Percentiles rank a stretch among this genome's conserved stretches.
These are phyloP conservation scores for Talaromyces sp. DNA, from an alignment of 2,329 filamentous ascomycete genomes.

Conservation along the genomic window DNA sequence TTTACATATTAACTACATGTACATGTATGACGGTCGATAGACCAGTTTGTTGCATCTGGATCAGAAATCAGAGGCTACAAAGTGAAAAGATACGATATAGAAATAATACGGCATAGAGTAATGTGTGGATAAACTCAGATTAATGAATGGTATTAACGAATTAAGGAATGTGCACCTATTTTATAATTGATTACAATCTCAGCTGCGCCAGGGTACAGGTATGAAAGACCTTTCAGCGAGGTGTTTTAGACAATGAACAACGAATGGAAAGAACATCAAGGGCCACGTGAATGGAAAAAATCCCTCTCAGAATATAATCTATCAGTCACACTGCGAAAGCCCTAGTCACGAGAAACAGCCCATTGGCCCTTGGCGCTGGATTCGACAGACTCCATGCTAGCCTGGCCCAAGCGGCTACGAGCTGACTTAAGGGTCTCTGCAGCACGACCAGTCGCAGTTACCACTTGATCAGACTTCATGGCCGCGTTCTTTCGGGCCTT, in stretches of 20 bases:
- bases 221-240: conserved; percentile 7
- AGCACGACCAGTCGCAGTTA: conserved; percentile 16
- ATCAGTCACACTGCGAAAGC: background rate
- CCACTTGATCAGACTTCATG: conserved; percentile 62
- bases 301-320: background rate
- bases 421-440: conserved; percentile 18
- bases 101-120: too few relatives aligned
- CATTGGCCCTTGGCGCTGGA: conserved; percentile 12
- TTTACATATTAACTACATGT: background rate
- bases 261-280: background rate
- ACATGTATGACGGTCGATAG: background rate
- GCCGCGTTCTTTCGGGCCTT: conserved; percentile 5
- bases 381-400: conserved; percentile 14
- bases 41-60: background rate
- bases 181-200: conserved; percentile 4
- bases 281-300: background rate
- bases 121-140: background rate
- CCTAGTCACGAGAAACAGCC: conserved; percentile 11
- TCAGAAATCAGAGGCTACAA: background rate
- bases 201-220: conserved; percentile 3
- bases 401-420: conserved; percentile 12
- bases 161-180: conserved; percentile 8
- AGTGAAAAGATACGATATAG: background rate
- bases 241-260: conserved; percentile 4
- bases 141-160: background rate